Evolutionary conservation across 2,329 filamentous ascomycete genomes (phyloP), one percentile per base, ranked within the genome.

Genomic region (Trichocomaceae sp.): DNA sequence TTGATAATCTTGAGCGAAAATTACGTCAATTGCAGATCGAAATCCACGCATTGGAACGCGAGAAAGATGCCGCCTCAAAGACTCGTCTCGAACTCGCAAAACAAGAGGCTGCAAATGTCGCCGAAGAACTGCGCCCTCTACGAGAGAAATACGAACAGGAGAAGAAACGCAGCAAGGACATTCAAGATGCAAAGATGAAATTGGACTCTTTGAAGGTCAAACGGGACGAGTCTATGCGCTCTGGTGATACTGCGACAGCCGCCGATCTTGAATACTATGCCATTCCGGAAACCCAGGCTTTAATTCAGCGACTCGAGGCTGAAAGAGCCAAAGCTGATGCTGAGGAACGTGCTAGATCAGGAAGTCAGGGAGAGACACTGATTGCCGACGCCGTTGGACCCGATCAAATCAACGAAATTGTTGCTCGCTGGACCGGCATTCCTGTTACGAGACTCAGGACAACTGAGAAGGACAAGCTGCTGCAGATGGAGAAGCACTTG

Each of bases 331-430:
- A 81, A 47, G 87, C 88, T 2, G 93, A 97, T 69, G 86, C 84
- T 9, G 81, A 85, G 59, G 76, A 79, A 53, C 77, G 74, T 51
- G 72, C 73, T 42, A 74, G 75, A 29, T 72, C 76, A 26, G 88
- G 87, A 35, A 72, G 78, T 3, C 82, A 82, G 54, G 83, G 84
- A 52, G 83, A 82, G 55, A 29, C 31, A 22, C 85, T 97, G 70
- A 82, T 97, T 53, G 95, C 91, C 2, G 93, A 99, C 68, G 83
- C 93, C 47, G 93, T 99, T 61, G 93, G 93, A 5, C 90, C 91
- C 10, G 93, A 99, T 61, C 91, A 99, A 72, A 99, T 99, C 79
- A 97, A 99, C 70, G 92, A 97, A 68, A 99, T 99, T 58, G 93
- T 99, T 52, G 87, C 88, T 53, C 86, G 90, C 58, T 96, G 91